Percentiles rank a stretch among this genome's conserved stretches.
These are phyloP conservation scores for Lichina pygmaea DNA, from an alignment of 495 filamentous ascomycete genomes.

Conservation along the genomic window DNA sequence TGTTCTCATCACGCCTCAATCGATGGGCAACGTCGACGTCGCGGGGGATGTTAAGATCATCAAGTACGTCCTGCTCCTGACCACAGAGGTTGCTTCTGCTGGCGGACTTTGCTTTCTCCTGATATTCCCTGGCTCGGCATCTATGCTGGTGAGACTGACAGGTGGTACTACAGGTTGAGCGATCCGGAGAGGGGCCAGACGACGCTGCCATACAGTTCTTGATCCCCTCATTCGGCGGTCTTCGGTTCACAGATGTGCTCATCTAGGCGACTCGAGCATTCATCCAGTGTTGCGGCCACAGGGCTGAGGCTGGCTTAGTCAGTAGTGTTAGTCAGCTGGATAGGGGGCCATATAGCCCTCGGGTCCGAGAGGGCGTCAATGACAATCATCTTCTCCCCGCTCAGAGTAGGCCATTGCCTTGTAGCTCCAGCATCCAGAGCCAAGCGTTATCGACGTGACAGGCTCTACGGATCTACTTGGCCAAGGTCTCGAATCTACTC, in stretches of 20 bases:
- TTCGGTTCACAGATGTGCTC: neutral
- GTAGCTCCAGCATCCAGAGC: neutral
- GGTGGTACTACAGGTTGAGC: constrained; percentile 7
- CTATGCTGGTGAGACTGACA: constrained; percentile 1
- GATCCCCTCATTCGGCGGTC: neutral
- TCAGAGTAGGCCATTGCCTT: neutral
- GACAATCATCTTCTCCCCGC: too few species aligned
- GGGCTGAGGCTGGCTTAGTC: too few species aligned
- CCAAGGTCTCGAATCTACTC: too few species aligned
- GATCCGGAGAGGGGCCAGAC: constrained; percentile 18
- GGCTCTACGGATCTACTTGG: too few species aligned
- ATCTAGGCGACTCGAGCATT: neutral
- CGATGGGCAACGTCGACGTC: constrained; percentile 40
- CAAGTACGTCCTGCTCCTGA: constrained; percentile 24
- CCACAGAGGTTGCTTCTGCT: neutral
- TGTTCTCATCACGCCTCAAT: constrained; percentile 87
- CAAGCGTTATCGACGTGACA: too few species aligned
- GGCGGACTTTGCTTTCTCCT: neutral
- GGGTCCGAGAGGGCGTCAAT: too few species aligned
- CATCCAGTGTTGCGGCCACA: too few species aligned
- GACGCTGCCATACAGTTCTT: constrained; percentile 5
- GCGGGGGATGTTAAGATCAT: constrained; percentile 61
- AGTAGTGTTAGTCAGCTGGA: too few species aligned
- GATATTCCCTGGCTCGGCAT: neutral
- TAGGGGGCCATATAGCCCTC: too few species aligned